Conservation (phyloP, 768 basidiomycete species). For the Epithele typhae region DNA sequence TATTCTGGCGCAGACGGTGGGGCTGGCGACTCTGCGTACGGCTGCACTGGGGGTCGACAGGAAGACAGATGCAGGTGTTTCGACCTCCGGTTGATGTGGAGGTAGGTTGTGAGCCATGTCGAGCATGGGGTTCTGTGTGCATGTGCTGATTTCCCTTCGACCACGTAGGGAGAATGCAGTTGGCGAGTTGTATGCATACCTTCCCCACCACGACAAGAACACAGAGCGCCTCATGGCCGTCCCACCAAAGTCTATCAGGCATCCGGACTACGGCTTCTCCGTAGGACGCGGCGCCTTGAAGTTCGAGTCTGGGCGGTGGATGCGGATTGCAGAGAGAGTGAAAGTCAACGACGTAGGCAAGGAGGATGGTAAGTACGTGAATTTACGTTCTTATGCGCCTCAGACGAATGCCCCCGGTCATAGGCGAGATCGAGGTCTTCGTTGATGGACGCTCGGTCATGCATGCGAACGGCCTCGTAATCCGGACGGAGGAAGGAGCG, state of each 20-base stretch:
- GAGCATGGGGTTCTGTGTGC: too few relatives aligned
- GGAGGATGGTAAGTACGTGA: constrained; percentile 46
- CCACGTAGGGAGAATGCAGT: constrained; percentile 40
- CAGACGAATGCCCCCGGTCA: neutral
- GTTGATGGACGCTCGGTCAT: constrained; percentile 60
- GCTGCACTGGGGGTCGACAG: constrained; percentile 66
- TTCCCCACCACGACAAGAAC: constrained; percentile 50
- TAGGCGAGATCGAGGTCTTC: constrained; percentile 65
- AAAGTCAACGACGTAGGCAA: constrained; percentile 59
- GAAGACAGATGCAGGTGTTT: constrained; percentile 63
- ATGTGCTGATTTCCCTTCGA: neutral
- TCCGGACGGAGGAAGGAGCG: constrained; percentile 34
- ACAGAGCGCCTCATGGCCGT: constrained; percentile 37
- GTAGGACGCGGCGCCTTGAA: constrained; percentile 63
- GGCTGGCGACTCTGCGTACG: constrained; percentile 50
- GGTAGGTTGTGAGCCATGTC: constrained; percentile 33
- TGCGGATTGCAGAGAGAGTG: constrained; percentile 58
- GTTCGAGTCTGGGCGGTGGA: constrained; percentile 53
- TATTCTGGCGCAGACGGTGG: constrained; percentile 43
- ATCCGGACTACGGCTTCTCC: constrained; percentile 59
- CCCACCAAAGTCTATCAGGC: constrained; percentile 45
- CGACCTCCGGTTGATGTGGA: constrained; percentile 71
- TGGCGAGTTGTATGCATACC: constrained; percentile 69
- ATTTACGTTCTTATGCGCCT: too few relatives aligned
- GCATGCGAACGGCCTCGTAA: constrained; percentile 39